These are phyloP conservation scores for Chlorophyllum brunneum DNA, from an alignment of 768 basidiomycete species.

Conservation along the genomic window DNA sequence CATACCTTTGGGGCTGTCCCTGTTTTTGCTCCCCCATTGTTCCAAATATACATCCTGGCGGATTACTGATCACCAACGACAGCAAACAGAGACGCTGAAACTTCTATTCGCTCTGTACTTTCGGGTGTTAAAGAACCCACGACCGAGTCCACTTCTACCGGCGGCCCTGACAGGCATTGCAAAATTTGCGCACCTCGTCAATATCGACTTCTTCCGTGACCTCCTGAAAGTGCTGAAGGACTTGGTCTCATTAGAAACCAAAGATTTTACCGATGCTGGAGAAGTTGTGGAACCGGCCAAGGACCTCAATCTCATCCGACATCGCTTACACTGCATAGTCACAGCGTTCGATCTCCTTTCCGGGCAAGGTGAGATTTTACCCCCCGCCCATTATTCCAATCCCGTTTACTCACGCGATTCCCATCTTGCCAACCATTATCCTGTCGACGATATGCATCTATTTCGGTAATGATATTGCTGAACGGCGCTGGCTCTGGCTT, in stretches of 20 bases:
- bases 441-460: slow-evolving; percentile 10
- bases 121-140: slow-evolving; percentile 85
- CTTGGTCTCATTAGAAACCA: slow-evolving; percentile 56
- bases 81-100: slow-evolving; percentile 99
- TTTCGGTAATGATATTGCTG: not conserved
- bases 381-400: slow-evolving; percentile 5
- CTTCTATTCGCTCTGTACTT: slow-evolving; percentile 97
- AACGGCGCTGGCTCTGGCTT: not conserved
- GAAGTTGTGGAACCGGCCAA: slow-evolving; percentile 10
- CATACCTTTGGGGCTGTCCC: slow-evolving; percentile 5
- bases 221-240: slow-evolving; percentile 82
- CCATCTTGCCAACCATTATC: slow-evolving; percentile 6
- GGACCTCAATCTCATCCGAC: slow-evolving; percentile 40
- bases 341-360: slow-evolving; percentile 97
- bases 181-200: slow-evolving; percentile 93
- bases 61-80: slow-evolving; percentile 15
- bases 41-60: not conserved
- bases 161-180: slow-evolving; percentile 90
- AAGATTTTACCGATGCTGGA: slow-evolving; percentile 24
- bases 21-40: not conserved
- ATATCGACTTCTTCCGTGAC: slow-evolving; percentile 98
- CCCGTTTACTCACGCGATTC: slow-evolving; percentile 7
- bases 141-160: slow-evolving; percentile 74
- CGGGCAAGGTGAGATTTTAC: slow-evolving; percentile 71
- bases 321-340: slow-evolving; percentile 79